Evolutionary conservation across 495 filamentous ascomycete species (phyloP), one percentile per base, ranked within the genome.

Genomic region (Endocarpon pusillum): DNA sequence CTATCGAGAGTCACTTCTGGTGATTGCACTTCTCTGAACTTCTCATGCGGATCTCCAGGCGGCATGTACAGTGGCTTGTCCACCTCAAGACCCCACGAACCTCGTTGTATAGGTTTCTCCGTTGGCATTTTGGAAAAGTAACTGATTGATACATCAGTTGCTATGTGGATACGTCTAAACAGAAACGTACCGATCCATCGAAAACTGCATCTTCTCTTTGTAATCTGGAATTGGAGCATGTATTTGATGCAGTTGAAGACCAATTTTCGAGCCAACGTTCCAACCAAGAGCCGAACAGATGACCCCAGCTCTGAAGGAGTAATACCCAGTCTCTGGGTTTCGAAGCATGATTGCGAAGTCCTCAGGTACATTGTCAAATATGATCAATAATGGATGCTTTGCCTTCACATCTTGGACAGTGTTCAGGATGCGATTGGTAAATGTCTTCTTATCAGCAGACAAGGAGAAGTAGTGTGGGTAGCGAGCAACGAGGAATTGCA

Each of bases 201-300:
- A 81, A 32, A 81, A 77, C 28, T 78, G 69, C 78, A 94, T 87
- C 57, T 86, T 89, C 55, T 84, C 78, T 38, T 82, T 82, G 48
- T 89, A 91, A 43, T 93, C 81, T 0, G 85, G 84, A 19, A 94
- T 77, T 1, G 73, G 67, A 2, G 48, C 51, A 51, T 94, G 85
- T 41, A 94, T 87, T 38, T 80, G 66, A 32, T 75, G 60, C 21
- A 94, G 57, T 32, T 65, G 66, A 41, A 74, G 50, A 10, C 81
- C 82, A 28, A 89, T 68, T 57, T 92, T 92, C 8, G 62, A 71
- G 1, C 58, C 67, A 0, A 89, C 59, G 48, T 77, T 79, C 84
- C 84, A 94, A 1, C 85, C 85, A 1, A 93, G 52, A 1, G 74
- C 62, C 11, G 74, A 81, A 49, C 84, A 92, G 20, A 89, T 73